phyloP scores from a whole-genome alignment of 495 filamentous ascomycete species.

The Xylaria longipes region DNA sequence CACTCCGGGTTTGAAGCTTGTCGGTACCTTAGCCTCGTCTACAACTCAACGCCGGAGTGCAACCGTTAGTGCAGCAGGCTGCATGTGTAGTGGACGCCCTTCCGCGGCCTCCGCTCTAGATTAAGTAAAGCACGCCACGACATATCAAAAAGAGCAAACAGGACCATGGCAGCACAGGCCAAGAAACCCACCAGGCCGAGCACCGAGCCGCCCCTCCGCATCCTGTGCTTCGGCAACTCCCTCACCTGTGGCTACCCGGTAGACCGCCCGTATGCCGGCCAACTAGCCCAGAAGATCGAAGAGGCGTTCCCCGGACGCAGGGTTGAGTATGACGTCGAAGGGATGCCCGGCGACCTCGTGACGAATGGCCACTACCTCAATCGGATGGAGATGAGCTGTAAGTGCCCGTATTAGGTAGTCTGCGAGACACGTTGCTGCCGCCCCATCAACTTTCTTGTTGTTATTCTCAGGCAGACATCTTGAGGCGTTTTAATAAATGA shows the following conservation, averaged over 20 bases:
- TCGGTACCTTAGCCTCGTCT: background rate
- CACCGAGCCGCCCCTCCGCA: slow-evolving; percentile 42
- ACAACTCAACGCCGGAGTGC: background rate
- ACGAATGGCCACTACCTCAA: slow-evolving; percentile 47
- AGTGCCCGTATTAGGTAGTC: slow-evolving; percentile 30
- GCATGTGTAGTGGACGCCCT: background rate
- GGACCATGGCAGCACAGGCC: slow-evolving; percentile 1
- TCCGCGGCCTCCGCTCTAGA: background rate
- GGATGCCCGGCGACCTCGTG: slow-evolving; percentile 59
- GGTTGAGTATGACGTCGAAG: slow-evolving; percentile 49
- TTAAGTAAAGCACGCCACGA: background rate
- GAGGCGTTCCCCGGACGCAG: slow-evolving; percentile 46
- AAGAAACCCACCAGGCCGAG: background rate
- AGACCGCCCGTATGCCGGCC: slow-evolving; percentile 59
- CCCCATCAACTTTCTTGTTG: background rate
- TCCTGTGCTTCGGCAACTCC: slow-evolving; percentile 71
- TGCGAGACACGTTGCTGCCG: background rate
- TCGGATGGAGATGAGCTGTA: slow-evolving; percentile 55
- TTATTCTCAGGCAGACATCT: background rate
- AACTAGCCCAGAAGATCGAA: slow-evolving; percentile 46
- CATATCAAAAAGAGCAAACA: background rate
- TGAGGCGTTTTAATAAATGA: background rate
- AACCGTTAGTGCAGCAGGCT: too few species aligned
- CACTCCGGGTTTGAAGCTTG: background rate
- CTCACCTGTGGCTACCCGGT: slow-evolving; percentile 63